These are phyloP conservation scores for Forsythia viridissima DNA, from an alignment of 257 asterid species.

Conservation along the genomic window DNA sequence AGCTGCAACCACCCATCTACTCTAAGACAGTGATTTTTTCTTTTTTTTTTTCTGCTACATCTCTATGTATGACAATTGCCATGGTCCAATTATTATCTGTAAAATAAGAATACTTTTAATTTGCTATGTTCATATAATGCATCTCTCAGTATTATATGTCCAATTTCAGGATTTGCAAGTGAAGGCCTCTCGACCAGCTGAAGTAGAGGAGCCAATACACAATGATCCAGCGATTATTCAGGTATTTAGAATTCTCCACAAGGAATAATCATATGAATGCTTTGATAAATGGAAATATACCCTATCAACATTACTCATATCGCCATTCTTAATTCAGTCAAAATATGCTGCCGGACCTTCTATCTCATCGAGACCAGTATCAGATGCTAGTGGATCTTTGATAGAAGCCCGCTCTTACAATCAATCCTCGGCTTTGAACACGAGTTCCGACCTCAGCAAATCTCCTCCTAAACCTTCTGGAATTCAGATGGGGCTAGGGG, in stretches of 20 bases:
- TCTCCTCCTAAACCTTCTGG: constrained; percentile 45
- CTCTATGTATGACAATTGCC: neutral
- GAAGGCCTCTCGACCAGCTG: constrained; percentile 53
- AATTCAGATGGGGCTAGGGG: constrained; percentile 38
- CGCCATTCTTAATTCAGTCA: constrained; percentile 42
- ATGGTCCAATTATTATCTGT: neutral
- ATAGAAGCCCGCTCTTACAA: constrained; percentile 36
- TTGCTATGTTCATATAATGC: neutral
- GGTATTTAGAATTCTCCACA: constrained; percentile 39
- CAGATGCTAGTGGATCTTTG: constrained; percentile 44
- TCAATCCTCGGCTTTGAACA: constrained; percentile 40
- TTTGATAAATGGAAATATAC: constrained; percentile 12
- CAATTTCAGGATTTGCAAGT: constrained; percentile 68
- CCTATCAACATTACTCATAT: constrained; percentile 16
- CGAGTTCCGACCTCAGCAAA: constrained; percentile 30
- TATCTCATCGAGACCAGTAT: constrained; percentile 37
- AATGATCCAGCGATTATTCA: constrained; percentile 78
- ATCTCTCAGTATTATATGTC: neutral
- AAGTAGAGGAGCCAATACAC: constrained; percentile 50
- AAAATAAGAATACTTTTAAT: neutral
- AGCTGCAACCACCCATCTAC: neutral
- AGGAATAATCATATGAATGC: neutral
- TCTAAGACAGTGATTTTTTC: too few relatives aligned
- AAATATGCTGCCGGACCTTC: constrained; percentile 39
- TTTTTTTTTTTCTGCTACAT: neutral